phyloP scores from a whole-genome alignment of 805 yeast genomes.

The Yamadazyma nakazawae region DNA sequence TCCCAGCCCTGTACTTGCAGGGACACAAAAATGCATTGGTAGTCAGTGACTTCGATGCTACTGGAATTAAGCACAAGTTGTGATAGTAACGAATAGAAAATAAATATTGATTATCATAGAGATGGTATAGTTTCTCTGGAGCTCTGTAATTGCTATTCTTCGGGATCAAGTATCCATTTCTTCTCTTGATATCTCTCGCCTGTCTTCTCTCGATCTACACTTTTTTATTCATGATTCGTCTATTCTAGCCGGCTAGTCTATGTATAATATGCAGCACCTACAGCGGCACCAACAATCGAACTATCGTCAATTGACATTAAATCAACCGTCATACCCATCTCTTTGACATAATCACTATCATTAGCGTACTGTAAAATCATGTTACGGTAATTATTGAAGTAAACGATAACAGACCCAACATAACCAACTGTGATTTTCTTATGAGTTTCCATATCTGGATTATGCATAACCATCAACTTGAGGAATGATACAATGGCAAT shows the following conservation, averaged over 20 bases:
- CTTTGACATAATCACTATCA: conserved; percentile 20
- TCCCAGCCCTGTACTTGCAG: conserved; percentile 51
- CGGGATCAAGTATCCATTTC: too few relatives aligned
- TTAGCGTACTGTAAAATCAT: conserved; percentile 23
- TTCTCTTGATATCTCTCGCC: too few relatives aligned
- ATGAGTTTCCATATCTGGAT: conserved; percentile 19
- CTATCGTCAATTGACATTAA: conserved; percentile 44
- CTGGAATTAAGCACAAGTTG: conserved; percentile 34
- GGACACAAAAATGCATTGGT: conserved; percentile 43
- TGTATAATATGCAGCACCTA: conserved; percentile 42
- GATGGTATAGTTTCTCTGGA: too few relatives aligned
- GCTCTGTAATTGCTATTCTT: too few relatives aligned
- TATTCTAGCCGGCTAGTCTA: conserved; percentile 6
- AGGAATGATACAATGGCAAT: conserved; percentile 38
- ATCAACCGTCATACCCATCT: conserved; percentile 30
- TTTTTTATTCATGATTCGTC: background rate
- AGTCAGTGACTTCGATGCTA: conserved; percentile 49
- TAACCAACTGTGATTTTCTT: conserved; percentile 39
- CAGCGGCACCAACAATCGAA: conserved; percentile 52
- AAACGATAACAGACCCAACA: conserved; percentile 51
- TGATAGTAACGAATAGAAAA: conserved; percentile 9
- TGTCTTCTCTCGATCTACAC: too few relatives aligned
- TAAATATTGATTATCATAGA: too few relatives aligned
- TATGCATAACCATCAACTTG: conserved; percentile 23
- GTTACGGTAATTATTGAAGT: conserved; percentile 38